Conservation (phyloP, 169 alveolate genomes). For the Eimeria necatrix region DNA sequence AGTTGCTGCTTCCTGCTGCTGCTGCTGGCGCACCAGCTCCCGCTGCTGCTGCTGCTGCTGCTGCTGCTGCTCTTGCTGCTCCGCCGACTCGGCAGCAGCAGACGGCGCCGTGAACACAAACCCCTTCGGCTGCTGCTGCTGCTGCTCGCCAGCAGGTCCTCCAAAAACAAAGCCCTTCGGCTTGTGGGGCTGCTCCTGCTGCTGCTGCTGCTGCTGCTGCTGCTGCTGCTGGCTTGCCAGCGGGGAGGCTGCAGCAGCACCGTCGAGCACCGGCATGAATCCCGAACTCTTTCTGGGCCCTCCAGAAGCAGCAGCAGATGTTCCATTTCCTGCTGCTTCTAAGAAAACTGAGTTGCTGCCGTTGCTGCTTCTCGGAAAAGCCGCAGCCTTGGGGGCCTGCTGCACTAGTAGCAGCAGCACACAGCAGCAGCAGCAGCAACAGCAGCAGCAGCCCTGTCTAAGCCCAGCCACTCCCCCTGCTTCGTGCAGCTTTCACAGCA, state of each 20-base stretch:
- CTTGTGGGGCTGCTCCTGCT: constrained; percentile 16
- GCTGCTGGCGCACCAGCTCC: not conserved
- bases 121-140: not conserved
- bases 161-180: not conserved
- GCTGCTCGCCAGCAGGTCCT: not conserved
- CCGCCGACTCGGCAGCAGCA: not conserved
- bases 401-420: not conserved
- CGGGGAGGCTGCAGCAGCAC: not conserved
- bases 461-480: no score
- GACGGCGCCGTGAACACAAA: not conserved
- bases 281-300: not conserved
- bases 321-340: not conserved
- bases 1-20: constrained; percentile 41
- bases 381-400: not conserved
- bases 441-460: no score
- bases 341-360: not conserved
- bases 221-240: constrained; percentile 13
- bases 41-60: constrained; percentile 21
- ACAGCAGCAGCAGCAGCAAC: not conserved
- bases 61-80: constrained; percentile 38
- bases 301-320: not conserved
- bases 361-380: not conserved
- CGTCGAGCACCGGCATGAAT: not conserved
- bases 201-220: constrained; percentile 31
- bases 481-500: not conserved